These are phyloP conservation scores for Ceriops decandra DNA, from an alignment of 345 rosid genomes.

Conservation along the genomic window DNA sequence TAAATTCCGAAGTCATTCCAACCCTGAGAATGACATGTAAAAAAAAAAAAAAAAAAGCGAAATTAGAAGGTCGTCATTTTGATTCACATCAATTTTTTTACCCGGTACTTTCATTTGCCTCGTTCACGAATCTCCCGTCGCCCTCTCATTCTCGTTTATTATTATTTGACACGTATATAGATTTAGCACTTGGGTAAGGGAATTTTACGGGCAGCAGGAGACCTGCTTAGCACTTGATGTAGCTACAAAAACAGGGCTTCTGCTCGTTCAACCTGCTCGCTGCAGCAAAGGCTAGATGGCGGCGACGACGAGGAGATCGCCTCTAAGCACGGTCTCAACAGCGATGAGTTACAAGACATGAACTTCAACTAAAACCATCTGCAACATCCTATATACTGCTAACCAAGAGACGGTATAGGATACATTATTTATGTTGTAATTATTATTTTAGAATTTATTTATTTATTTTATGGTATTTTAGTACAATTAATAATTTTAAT, in stretches of 20 bases:
- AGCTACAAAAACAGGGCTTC: constrained; percentile 61
- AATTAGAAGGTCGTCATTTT: no score
- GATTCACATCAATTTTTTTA: no score
- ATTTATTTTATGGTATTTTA: background rate
- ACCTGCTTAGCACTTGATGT: constrained; percentile 42
- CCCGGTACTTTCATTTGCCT: no score
- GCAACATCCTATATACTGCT: constrained; percentile 6
- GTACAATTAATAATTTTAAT: no score
- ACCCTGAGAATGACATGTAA: no score
- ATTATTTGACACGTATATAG: no score
- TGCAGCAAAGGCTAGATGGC: constrained; percentile 53
- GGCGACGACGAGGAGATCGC: constrained; percentile 29
- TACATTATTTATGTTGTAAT: no score
- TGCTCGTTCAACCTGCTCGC: constrained; percentile 45
- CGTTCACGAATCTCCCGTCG: no score
- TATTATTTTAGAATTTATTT: no score
- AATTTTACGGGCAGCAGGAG: constrained; percentile 40
- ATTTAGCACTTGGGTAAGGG: constrained; percentile 46
- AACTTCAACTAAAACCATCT: constrained; percentile 5
- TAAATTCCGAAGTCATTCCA: no score
- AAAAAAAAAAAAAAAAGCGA: no score
- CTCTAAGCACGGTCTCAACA: constrained; percentile 49
- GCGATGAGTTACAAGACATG: constrained; percentile 36
- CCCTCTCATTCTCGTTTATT: no score
- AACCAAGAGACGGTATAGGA: background rate